phyloP scores from a whole-genome alignment of 805 yeast genomes.

The Suhomyces canberraensis region DNA sequence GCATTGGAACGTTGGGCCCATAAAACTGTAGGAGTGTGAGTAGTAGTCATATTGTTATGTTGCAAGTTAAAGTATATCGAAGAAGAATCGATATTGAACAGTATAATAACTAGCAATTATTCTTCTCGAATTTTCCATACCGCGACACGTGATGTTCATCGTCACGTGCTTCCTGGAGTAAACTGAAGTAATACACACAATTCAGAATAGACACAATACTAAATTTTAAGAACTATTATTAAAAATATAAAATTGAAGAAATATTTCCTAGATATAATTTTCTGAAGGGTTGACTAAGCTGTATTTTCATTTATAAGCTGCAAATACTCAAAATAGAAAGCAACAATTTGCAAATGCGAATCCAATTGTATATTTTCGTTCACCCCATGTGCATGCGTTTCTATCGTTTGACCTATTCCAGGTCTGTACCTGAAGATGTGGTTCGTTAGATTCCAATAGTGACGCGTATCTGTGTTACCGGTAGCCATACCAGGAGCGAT shows the following conservation, averaged over 20 bases:
- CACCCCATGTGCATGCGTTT: conserved; percentile 54
- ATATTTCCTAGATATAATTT: no score
- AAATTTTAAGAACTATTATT: neutral
- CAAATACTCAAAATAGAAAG: conserved; percentile 53
- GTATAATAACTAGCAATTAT: no score
- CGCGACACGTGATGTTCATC: no score
- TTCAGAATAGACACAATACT: neutral
- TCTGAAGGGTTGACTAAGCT: no score
- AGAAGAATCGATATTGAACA: no score
- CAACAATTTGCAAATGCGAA: conserved; percentile 58
- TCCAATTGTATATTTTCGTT: conserved; percentile 56
- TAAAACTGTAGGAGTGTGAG: conserved; percentile 51
- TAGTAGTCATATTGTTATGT: conserved; percentile 17
- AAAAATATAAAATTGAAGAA: no score
- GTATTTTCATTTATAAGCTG: conserved; percentile 38
- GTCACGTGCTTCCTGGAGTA: no score
- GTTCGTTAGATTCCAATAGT: conserved; percentile 59
- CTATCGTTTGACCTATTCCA: conserved; percentile 31
- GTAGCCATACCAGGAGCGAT: conserved; percentile 60
- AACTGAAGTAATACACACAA: neutral
- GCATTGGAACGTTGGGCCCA: conserved; percentile 97
- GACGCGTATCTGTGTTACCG: conserved; percentile 69
- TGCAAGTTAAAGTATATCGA: no score
- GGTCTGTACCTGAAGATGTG: conserved; percentile 64
- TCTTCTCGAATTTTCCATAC: conserved; percentile 7